These are phyloP conservation scores for Phoma sp. DNA, from an alignment of 2,329 filamentous ascomycete species.

Conservation along the genomic window DNA sequence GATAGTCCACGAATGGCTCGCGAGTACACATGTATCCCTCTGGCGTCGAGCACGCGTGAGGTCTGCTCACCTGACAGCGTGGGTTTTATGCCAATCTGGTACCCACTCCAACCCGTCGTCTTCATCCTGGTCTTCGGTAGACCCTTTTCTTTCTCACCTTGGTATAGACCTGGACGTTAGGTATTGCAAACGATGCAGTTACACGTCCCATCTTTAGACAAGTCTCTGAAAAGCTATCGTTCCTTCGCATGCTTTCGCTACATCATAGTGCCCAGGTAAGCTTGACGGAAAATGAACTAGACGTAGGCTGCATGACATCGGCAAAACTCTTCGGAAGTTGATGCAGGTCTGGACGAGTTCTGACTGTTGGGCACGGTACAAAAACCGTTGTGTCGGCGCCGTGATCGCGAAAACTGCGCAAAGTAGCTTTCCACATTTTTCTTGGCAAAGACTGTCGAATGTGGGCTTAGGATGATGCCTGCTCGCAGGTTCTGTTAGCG, in stretches of 20 bases:
- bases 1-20: slow-evolving; percentile 43
- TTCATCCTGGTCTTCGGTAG: slow-evolving; percentile 27
- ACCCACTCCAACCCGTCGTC: slow-evolving; percentile 10
- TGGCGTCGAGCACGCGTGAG: slow-evolving; percentile 25
- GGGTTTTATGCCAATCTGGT: slow-evolving; percentile 22
- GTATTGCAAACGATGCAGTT: not conserved
- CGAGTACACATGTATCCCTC: slow-evolving; percentile 38
- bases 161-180: slow-evolving; percentile 10
- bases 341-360: slow-evolving; percentile 29
- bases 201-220: slow-evolving; percentile 9
- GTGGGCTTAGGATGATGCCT: slow-evolving; percentile 33
- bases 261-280: slow-evolving; percentile 6
- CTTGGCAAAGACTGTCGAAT: slow-evolving; percentile 31
- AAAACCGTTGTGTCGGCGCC: slow-evolving; percentile 23
- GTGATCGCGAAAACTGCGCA: slow-evolving; percentile 23
- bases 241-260: slow-evolving; percentile 3
- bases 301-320: slow-evolving; percentile 21
- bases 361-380: slow-evolving; percentile 29
- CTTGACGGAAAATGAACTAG: slow-evolving; percentile 10
- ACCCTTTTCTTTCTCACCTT: slow-evolving; percentile 16
- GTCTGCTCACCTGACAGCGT: slow-evolving; percentile 45
- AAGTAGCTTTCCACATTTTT: slow-evolving; percentile 15
- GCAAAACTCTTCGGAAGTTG: slow-evolving; percentile 16
- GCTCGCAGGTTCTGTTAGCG: slow-evolving; percentile 23
- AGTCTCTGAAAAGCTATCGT: not conserved